These are phyloP conservation scores for Thelephora aurantiotincta DNA, from an alignment of 768 basidiomycete genomes.

Conservation along the genomic window DNA sequence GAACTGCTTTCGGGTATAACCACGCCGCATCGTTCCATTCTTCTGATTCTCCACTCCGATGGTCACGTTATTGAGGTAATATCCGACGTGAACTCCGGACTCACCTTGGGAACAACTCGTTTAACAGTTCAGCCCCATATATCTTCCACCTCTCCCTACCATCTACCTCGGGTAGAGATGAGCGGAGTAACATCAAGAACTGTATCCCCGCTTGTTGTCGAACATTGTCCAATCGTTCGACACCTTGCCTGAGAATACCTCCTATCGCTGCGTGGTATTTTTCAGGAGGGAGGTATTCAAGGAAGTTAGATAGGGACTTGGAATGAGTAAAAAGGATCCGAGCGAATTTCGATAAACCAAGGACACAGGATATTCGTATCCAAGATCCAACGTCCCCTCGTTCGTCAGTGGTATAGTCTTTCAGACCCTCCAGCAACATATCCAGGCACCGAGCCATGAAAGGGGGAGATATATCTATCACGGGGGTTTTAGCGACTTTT, in stretches of 20 bases:
- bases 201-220: constrained; percentile 64
- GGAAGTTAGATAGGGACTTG: constrained; percentile 27
- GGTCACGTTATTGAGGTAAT: constrained; percentile 2
- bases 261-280: constrained; percentile 44
- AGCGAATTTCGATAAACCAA: constrained; percentile 42
- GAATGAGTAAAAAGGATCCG: constrained; percentile 36
- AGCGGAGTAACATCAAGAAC: constrained; percentile 35
- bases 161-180: constrained; percentile 27
- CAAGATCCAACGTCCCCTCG: constrained; percentile 96
- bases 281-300: constrained; percentile 43
- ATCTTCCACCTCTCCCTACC: constrained; percentile 36
- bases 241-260: constrained; percentile 75
- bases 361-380: constrained; percentile 71
- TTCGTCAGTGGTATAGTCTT: constrained; percentile 88
- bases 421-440: constrained; percentile 53
- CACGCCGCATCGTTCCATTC: constrained; percentile 62
- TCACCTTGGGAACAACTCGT: constrained; percentile 39
- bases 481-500: not conserved
- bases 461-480: constrained; percentile 34
- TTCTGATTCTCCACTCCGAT: constrained; percentile 20
- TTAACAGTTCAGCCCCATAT: constrained; percentile 30
- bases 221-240: constrained; percentile 85
- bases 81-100: constrained; percentile 7
- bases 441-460: constrained; percentile 35
- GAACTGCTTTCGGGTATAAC: constrained; percentile 64